These are phyloP conservation scores for Phytophthora tentaculata DNA, from an alignment of 352 stramenopile genomes.

Conservation along the genomic window DNA sequence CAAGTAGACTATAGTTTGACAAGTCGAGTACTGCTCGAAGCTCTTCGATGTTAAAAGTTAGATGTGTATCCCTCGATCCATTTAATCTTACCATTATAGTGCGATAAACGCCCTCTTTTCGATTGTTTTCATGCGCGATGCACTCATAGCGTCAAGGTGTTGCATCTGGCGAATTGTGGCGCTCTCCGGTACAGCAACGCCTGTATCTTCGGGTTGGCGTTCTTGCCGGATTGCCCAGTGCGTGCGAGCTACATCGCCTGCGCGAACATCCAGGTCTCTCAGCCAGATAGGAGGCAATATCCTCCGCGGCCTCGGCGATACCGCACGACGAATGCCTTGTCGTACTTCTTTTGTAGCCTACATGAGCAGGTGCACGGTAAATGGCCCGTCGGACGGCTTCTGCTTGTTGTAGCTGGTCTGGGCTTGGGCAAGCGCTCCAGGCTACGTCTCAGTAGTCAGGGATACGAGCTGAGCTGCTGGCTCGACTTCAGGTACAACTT, in stretches of 20 bases:
- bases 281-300: conserved; percentile 5
- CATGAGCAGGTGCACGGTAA: conserved; percentile 9
- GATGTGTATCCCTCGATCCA: conserved; percentile 9
- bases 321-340: conserved; percentile 7
- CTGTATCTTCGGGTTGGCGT: conserved; percentile 6
- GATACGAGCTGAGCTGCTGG: conserved; percentile 3
- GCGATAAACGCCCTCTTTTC: neutral
- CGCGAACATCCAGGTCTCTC: conserved; percentile 5
- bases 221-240: conserved; percentile 16
- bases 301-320: conserved; percentile 12
- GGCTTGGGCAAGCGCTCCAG: neutral
- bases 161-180: conserved; percentile 15
- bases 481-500: conserved; percentile 14
- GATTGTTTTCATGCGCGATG: neutral
- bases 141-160: conserved; percentile 10
- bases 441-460: conserved; percentile 4
- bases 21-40: conserved; percentile 2
- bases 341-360: conserved; percentile 2
- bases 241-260: conserved; percentile 18
- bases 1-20: conserved; percentile 15
- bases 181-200: neutral
- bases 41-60: conserved; percentile 17
- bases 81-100: conserved; percentile 8
- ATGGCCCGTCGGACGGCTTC: conserved; percentile 2
- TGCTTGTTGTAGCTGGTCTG: conserved; percentile 9